Conservation (phyloP, 352 stramenopile species). For the Phytophthora uliginosa region DNA sequence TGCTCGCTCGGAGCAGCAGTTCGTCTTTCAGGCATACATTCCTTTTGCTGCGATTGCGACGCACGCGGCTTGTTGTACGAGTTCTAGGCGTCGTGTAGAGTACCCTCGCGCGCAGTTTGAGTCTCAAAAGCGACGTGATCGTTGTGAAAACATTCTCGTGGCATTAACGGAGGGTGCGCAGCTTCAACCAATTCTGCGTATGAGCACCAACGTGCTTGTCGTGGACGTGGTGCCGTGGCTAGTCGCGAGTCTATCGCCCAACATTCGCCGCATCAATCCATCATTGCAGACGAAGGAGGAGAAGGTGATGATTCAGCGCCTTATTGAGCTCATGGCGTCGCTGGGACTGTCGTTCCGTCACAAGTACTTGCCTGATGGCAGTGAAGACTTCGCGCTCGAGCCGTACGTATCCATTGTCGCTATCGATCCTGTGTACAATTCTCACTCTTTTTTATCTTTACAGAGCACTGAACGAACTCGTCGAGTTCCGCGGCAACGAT, state of each 20-base stretch:
- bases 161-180: constrained; percentile 72
- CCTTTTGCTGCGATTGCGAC: constrained; percentile 80
- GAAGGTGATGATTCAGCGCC: constrained; percentile 67
- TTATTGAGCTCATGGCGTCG: constrained; percentile 85
- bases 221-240: constrained; percentile 86
- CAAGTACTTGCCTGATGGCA: constrained; percentile 74
- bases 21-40: constrained; percentile 72
- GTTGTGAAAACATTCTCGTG: constrained; percentile 73
- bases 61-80: constrained; percentile 79
- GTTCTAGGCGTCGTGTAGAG: constrained; percentile 72
- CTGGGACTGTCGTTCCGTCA: constrained; percentile 81
- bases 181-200: constrained; percentile 65
- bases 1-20: constrained; percentile 79
- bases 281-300: constrained; percentile 74
- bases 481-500: constrained; percentile 62
- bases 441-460: constrained; percentile 11
- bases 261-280: constrained; percentile 67
- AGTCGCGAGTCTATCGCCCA: constrained; percentile 68
- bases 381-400: constrained; percentile 79
- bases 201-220: constrained; percentile 66
- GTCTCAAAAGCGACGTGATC: constrained; percentile 63
- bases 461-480: constrained; percentile 78
- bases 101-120: constrained; percentile 79
- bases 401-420: constrained; percentile 59
- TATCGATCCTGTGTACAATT: background rate